Conservation (phyloP, 495 filamentous ascomycete genomes). For the Lasiosphaeris hirsuta region DNA sequence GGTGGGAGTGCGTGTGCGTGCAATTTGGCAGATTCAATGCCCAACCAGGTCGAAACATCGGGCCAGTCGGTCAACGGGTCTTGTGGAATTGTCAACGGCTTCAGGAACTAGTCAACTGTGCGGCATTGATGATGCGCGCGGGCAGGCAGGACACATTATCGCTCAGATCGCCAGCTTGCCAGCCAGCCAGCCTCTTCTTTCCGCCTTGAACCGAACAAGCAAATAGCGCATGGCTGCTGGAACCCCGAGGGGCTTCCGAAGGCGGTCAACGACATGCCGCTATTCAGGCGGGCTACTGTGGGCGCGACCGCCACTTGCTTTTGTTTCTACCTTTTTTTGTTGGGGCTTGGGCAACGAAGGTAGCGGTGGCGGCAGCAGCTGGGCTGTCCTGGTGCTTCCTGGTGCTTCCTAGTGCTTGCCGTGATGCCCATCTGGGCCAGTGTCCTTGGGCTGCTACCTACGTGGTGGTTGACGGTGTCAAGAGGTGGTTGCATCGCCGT, state of each 20-base stretch:
- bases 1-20: slow-evolving; percentile 1
- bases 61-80: neutral
- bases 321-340: neutral
- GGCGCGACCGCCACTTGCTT: slow-evolving; percentile 2
- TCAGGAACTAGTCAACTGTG: slow-evolving; percentile 1
- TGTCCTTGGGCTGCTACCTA: slow-evolving; percentile 2
- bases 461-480: slow-evolving; percentile 7
- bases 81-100: neutral
- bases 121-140: neutral
- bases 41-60: slow-evolving; percentile 1
- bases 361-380: too few relatives aligned
- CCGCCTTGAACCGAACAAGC: too few relatives aligned
- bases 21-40: slow-evolving; percentile 15
- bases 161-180: neutral
- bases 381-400: neutral
- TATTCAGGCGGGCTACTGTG: neutral
- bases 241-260: neutral
- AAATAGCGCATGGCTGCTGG: too few relatives aligned
- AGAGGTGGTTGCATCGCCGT: neutral
- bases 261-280: slow-evolving; percentile 3
- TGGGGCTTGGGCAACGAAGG: neutral
- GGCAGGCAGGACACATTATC: neutral
- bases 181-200: neutral
- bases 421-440: slow-evolving; percentile 8
- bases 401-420: neutral